A percentile compares a stretch with the other conserved stretches of the same genome.
Evolutionary conservation across 495 filamentous ascomycete species (phyloP).

Genomic region (Friedmanniomyces endolithicus): DNA sequence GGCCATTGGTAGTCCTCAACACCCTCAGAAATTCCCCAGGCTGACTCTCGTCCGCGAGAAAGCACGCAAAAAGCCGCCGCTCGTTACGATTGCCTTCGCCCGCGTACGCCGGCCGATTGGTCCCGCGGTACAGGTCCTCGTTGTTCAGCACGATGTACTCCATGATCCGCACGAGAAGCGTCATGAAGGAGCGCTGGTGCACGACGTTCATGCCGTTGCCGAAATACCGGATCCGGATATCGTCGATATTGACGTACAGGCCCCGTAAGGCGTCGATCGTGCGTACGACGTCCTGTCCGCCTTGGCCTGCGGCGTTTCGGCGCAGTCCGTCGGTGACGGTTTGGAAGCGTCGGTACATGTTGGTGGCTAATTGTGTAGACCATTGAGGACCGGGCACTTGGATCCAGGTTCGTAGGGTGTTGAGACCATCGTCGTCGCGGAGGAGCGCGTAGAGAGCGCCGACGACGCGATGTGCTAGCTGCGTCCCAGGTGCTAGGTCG

Average conservation of each 20-base stretch:
- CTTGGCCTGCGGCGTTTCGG: neutral
- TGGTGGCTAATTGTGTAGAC: neutral
- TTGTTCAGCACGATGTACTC: neutral
- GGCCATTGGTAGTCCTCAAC: neutral
- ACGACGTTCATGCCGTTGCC: neutral
- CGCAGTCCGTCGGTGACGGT: neutral
- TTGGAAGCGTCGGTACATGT: neutral
- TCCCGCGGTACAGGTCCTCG: constrained; percentile 4
- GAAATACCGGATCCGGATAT: neutral
- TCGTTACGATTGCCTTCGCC: constrained; percentile 1
- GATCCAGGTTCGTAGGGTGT: neutral
- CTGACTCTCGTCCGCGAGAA: neutral
- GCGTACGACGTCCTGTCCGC: constrained; percentile 2
- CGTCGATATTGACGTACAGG: constrained; percentile 4
- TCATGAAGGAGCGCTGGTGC: neutral
- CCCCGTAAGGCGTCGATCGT: neutral
- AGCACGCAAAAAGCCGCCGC: constrained; percentile 3
- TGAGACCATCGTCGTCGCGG: neutral
- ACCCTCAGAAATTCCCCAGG: constrained; percentile 4
- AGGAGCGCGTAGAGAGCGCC: neutral
- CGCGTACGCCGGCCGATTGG: constrained; percentile 3
- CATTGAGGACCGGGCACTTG: neutral
- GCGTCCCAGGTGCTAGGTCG: neutral
- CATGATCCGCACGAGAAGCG: constrained; percentile 3
- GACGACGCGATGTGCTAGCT: neutral